phyloP scores from a whole-genome alignment of 306 rosid species.

The Cucumis melo region DNA sequence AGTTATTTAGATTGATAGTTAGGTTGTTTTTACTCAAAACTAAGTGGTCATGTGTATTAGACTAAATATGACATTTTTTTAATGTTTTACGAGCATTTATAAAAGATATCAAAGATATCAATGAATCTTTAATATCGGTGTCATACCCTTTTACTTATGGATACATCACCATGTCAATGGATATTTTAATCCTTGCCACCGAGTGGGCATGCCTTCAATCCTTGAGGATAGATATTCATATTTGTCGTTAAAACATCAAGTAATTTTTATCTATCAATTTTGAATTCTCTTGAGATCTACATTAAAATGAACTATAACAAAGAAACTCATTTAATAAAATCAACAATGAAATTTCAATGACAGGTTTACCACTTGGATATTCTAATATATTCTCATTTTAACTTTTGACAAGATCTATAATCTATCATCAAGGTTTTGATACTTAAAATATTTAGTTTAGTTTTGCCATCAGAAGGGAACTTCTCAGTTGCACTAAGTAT shows the following conservation, averaged over 20 bases:
- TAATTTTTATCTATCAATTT: not conserved
- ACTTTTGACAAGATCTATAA: not conserved
- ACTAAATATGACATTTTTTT: too few relatives aligned
- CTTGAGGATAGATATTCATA: not conserved
- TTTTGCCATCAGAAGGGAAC: slow-evolving; percentile 2
- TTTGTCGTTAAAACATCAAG: not conserved
- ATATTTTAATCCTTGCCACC: too few relatives aligned
- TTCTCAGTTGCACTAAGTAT: not conserved
- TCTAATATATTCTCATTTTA: not conserved
- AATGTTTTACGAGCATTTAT: too few relatives aligned
- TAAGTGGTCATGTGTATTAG: too few relatives aligned
- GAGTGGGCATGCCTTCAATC: not conserved
- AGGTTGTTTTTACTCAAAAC: too few relatives aligned
- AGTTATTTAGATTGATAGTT: too few relatives aligned
- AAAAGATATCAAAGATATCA: too few relatives aligned
- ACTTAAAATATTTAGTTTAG: not conserved
- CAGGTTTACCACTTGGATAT: not conserved
- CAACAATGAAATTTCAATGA: not conserved
- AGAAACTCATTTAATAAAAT: not conserved
- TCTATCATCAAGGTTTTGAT: not conserved
- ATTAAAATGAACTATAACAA: not conserved
- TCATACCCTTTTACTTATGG: too few relatives aligned
- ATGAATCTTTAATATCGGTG: too few relatives aligned
- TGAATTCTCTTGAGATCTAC: not conserved
- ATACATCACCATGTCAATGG: too few relatives aligned